Conservation (phyloP, 1,284 basidiomycete genomes). For the Takashimella koratensis region DNA sequence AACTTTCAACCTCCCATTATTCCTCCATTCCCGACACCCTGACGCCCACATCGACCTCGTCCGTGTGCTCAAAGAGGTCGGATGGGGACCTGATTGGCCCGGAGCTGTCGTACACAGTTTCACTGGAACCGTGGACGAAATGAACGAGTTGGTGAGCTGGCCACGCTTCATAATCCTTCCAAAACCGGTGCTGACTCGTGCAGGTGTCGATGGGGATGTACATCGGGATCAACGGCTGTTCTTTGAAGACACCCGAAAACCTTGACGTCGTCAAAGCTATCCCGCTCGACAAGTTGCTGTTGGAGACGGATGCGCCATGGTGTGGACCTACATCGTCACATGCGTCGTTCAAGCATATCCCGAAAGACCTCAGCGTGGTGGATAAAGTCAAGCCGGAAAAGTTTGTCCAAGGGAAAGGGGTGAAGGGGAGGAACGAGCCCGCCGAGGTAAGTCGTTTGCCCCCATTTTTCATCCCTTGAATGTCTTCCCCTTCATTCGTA, state of each 20-base stretch:
- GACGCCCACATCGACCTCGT: slow-evolving; percentile 70
- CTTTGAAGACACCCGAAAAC: slow-evolving; percentile 73
- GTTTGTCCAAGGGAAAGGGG: slow-evolving; percentile 60
- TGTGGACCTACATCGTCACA: slow-evolving; percentile 74
- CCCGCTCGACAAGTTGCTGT: slow-evolving; percentile 62
- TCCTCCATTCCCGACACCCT: slow-evolving; percentile 77
- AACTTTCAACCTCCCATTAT: slow-evolving; percentile 70
- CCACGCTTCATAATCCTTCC: slow-evolving; percentile 17
- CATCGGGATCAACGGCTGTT: slow-evolving; percentile 77
- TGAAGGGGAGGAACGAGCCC: slow-evolving; percentile 83
- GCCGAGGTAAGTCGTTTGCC: slow-evolving; percentile 47
- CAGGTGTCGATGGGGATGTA: slow-evolving; percentile 70
- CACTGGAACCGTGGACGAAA: slow-evolving; percentile 68
- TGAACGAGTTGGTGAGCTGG: slow-evolving; percentile 62
- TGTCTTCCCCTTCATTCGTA: neutral
- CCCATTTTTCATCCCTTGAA: no score
- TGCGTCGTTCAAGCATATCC: slow-evolving; percentile 62
- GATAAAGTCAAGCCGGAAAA: slow-evolving; percentile 63
- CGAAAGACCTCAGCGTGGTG: slow-evolving; percentile 57
- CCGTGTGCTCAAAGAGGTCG: slow-evolving; percentile 46
- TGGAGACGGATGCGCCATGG: slow-evolving; percentile 86
- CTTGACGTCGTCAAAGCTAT: slow-evolving; percentile 61
- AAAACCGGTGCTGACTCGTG: neutral
- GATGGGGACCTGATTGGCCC: slow-evolving; percentile 52
- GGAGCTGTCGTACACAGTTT: slow-evolving; percentile 85